These are phyloP conservation scores for Melocanna baccifera DNA, from an alignment of 176 grass and related monocot species.

Conservation along the genomic window DNA sequence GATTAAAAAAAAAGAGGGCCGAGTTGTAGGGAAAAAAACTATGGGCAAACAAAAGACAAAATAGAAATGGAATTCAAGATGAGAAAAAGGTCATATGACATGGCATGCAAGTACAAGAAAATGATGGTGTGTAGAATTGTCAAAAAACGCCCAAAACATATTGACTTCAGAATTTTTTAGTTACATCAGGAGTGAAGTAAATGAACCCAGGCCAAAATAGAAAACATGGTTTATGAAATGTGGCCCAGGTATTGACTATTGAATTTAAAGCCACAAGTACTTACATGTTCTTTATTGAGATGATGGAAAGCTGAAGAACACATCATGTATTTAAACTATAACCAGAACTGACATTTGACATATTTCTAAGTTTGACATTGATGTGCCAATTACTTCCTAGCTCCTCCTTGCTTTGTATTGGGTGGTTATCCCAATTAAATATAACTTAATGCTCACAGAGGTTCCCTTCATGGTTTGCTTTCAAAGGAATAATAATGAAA, in stretches of 20 bases:
- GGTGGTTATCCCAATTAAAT: not conserved
- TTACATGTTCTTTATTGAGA: constrained; percentile 19
- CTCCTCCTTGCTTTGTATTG: not conserved
- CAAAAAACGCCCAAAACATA: not conserved
- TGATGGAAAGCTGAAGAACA: not conserved
- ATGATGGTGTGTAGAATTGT: not conserved
- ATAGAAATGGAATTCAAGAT: not conserved
- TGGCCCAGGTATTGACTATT: not conserved
- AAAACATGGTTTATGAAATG: constrained; percentile 8
- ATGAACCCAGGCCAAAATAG: not conserved
- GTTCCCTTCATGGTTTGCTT: constrained; percentile 13
- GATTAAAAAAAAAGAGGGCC: not conserved
- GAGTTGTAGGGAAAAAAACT: not conserved
- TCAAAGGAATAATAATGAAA: constrained; percentile 5
- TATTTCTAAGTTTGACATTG: constrained; percentile 20
- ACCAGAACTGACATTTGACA: constrained; percentile 13
- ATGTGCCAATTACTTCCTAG: constrained; percentile 20
- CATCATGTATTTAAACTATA: not conserved
- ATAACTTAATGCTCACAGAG: not conserved
- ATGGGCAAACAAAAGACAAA: not conserved
- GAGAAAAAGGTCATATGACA: not conserved
- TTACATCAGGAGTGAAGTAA: not conserved
- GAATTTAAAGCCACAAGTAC: not conserved
- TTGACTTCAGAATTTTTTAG: not conserved
- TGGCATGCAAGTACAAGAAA: not conserved